Percentiles rank a stretch among this genome's conserved stretches.
Evolutionary conservation across 306 rosid genomes (phyloP).

Genomic region (Hippophae tibetana): DNA sequence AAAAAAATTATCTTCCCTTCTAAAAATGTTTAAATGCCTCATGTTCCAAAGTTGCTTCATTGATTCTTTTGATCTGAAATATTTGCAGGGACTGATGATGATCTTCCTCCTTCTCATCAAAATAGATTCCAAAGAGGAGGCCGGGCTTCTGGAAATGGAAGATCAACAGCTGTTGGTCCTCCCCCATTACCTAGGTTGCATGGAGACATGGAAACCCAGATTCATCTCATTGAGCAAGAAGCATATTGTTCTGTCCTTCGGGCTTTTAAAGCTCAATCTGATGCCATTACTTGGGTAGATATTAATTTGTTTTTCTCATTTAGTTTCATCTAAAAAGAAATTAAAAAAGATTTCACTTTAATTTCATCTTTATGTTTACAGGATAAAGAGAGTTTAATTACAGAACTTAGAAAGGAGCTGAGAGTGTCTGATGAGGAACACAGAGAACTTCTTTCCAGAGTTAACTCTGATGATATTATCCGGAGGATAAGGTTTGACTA

Average conservation of each 20-base stretch:
- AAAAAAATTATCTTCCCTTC: neutral
- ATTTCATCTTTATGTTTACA: slow-evolving; percentile 8
- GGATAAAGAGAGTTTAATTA: slow-evolving; percentile 48
- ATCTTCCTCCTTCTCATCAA: slow-evolving; percentile 39
- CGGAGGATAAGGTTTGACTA: slow-evolving; percentile 35
- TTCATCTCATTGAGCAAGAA: slow-evolving; percentile 46
- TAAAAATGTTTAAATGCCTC: neutral
- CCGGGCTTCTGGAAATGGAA: slow-evolving; percentile 34
- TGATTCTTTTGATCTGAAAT: neutral
- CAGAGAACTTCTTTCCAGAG: slow-evolving; percentile 42
- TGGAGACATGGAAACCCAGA: slow-evolving; percentile 43
- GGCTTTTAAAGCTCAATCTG: slow-evolving; percentile 50
- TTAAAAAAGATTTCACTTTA: neutral
- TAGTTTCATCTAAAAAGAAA: too few relatives aligned
- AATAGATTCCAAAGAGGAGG: slow-evolving; percentile 39
- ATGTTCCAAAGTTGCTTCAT: neutral
- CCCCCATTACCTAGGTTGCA: slow-evolving; percentile 30
- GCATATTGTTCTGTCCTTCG: slow-evolving; percentile 43
- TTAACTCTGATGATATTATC: slow-evolving; percentile 42
- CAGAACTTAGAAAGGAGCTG: slow-evolving; percentile 46
- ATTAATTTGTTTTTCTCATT: slow-evolving; percentile 9
- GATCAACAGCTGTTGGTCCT: slow-evolving; percentile 29
- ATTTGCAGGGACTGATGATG: slow-evolving; percentile 47
- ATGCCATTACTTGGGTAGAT: slow-evolving; percentile 52
- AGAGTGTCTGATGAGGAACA: slow-evolving; percentile 51